Evolutionary conservation across 2,329 filamentous ascomycete genomes (phyloP), one percentile per base, ranked within the genome.

Genomic region (Lecanoromycetidae sp.): DNA sequence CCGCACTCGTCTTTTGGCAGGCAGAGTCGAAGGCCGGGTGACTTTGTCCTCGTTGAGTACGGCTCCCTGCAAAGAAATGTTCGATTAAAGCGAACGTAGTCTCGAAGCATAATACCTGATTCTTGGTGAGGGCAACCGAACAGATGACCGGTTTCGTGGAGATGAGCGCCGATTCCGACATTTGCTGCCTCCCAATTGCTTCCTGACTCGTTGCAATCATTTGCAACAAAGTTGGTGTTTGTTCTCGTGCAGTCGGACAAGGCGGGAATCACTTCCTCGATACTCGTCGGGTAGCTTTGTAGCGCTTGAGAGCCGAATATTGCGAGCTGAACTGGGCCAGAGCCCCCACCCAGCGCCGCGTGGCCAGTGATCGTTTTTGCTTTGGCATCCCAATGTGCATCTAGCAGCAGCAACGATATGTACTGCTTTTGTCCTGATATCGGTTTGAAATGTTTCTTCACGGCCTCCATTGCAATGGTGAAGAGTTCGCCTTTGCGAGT

Each of bases 121-220:
- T 91, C 86, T 60, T 93, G 87, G 60, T 93, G 85, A 8, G 87
- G 86, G 55, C 86, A 93, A 41, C 90, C 90, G 55, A 96, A 84
- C 19, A 94, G 65, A 65, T 94, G 90, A 3, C 90, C 90, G 0
- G 83, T 83, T 64, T 95, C 87, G 63, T 94, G 90, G 39, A 96
- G 65, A 63, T 96, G 90, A 8, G 87, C 88, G 6, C 90, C 90
- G 54, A 96, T 93, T 25, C 88, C 88, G 51, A 94, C 83, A 57
- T 90, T 94, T 22, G 86, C 87, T n/a, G 87, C 80, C 62, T 96
- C 90, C 90, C 90, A 96, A 38, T 80, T 91, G 60, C 85, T 94
- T 20, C 88, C 88, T 5, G 81, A 82, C 55, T 94, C 85, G 56
- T 84, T 83, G 62, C 80, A 86, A 61, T 94, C 86, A 57, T 95